Evolutionary conservation across 2,329 filamentous ascomycete genomes (phyloP), one percentile per base, ranked within the genome.

Genomic region (Fusarium sp.): DNA sequence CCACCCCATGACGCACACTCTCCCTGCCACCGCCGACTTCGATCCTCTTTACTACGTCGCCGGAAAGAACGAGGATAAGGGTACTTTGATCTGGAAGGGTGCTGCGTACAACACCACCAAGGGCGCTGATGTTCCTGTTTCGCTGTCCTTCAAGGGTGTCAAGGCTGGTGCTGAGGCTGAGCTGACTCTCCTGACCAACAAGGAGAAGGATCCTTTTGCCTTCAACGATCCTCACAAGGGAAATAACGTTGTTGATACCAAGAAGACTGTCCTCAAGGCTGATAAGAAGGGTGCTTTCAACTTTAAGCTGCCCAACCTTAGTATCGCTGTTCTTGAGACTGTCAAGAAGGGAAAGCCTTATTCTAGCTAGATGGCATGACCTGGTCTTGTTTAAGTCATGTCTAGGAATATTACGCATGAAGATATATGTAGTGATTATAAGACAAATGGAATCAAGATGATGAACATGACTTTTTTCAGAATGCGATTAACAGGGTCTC

Each of bases 251-350:
- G 86, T 89, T 1, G 76, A 83, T 52, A 83, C 78, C 21, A 78
- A 76, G 2, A 80, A 75, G 13, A 74, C 72, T 2, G 76, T 75
- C 0, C 62, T 87, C 21, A 77, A 73, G 68, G 85, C 83, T 4
- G 81, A 80, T 18, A 70, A 74, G 5, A 77, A 81, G 26, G 87
- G 87, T 4, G 75, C 70, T 3, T 88, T 89, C 68, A 76, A 76
- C 42, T 89, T 89, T 69, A 79, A 74, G 26, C 63, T 90, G 71
- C 87, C 86, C 0, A 79, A 86, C 67, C 76, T 88, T 59, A 88
- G 85, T 68, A 83, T 89, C 48, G 86, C 86, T 16, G 83, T 89
- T 4, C 72, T 90, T 53, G 85, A 88, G 52, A 83, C 82, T 2
- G 71, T 70, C 2, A 50, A 59, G n/a, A 63, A 70, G 37, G 29